Evolutionary conservation across 768 basidiomycete genomes (phyloP).

Genomic region (Trametes cubensis): DNA sequence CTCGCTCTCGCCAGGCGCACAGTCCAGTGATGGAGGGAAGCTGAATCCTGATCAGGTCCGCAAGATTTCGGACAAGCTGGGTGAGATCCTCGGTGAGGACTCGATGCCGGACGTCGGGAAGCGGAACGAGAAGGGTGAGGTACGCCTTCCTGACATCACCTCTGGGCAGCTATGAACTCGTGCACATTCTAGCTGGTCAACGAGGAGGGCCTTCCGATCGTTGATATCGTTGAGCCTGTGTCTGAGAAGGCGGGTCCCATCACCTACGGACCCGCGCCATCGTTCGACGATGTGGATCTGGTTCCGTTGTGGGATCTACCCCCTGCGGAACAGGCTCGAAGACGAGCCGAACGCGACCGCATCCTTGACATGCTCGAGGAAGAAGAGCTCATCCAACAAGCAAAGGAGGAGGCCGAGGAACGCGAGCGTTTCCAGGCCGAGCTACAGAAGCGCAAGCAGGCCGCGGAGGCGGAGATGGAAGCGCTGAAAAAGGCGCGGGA

Average conservation of each 20-base stretch:
- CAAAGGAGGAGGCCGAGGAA: slow-evolving; percentile 44
- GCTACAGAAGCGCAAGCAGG: slow-evolving; percentile 54
- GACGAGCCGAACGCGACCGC: slow-evolving; percentile 60
- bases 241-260: slow-evolving; percentile 24
- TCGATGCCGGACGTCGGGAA: slow-evolving; percentile 33
- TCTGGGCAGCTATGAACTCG: slow-evolving; percentile 22
- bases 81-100: slow-evolving; percentile 56
- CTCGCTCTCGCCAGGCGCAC: slow-evolving; percentile 38
- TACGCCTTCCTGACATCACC: slow-evolving; percentile 40
- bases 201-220: slow-evolving; percentile 78
- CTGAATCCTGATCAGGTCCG: slow-evolving; percentile 52
- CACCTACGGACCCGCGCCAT: slow-evolving; percentile 17
- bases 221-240: slow-evolving; percentile 72
- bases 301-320: slow-evolving; percentile 51
- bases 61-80: slow-evolving; percentile 61
- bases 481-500: slow-evolving; percentile 44
- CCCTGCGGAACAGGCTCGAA: slow-evolving; percentile 48
- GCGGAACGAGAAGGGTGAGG: slow-evolving; percentile 65
- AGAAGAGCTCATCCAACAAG: slow-evolving; percentile 58
- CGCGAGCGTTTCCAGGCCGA: slow-evolving; percentile 48
- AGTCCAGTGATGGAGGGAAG: slow-evolving; percentile 25
- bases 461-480: slow-evolving; percentile 45
- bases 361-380: slow-evolving; percentile 72
- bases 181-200: slow-evolving; percentile 55
- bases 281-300: slow-evolving; percentile 46